A percentile compares a stretch with the other conserved stretches of the same genome.
These are phyloP conservation scores for Fusarium sp. DNA, from an alignment of 2,329 filamentous ascomycete genomes.

Conservation along the genomic window DNA sequence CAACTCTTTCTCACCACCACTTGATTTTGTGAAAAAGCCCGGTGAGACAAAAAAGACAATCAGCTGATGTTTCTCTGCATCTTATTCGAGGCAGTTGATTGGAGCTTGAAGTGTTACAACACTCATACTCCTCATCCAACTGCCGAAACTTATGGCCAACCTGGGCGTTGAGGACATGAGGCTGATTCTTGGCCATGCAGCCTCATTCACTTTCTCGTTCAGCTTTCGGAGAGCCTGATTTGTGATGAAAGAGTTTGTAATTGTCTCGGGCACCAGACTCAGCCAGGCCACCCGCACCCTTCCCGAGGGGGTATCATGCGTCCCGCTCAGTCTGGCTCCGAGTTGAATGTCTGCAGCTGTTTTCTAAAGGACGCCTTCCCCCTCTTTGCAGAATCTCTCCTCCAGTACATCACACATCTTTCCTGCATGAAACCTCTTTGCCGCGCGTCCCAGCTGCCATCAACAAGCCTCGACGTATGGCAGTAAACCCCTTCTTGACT, in stretches of 20 bases:
- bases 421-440: neutral
- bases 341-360: neutral
- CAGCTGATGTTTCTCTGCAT: neutral
- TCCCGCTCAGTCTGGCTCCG: neutral
- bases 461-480: neutral
- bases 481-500: neutral
- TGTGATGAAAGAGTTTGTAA: neutral
- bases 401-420: neutral
- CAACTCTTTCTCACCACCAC: neutral
- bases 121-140: neutral
- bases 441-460: neutral
- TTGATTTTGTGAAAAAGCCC: neutral
- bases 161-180: neutral
- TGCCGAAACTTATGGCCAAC: neutral
- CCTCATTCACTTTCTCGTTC: neutral
- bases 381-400: neutral
- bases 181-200: slow-evolving; percentile 1
- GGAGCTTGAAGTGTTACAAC: neutral
- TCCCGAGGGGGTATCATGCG: neutral
- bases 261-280: neutral
- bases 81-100: neutral
- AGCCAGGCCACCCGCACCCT: neutral
- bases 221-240: neutral
- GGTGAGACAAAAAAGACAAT: neutral
- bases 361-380: neutral